phyloP scores from a whole-genome alignment of 306 rosid species.

The Urtica urens region DNA sequence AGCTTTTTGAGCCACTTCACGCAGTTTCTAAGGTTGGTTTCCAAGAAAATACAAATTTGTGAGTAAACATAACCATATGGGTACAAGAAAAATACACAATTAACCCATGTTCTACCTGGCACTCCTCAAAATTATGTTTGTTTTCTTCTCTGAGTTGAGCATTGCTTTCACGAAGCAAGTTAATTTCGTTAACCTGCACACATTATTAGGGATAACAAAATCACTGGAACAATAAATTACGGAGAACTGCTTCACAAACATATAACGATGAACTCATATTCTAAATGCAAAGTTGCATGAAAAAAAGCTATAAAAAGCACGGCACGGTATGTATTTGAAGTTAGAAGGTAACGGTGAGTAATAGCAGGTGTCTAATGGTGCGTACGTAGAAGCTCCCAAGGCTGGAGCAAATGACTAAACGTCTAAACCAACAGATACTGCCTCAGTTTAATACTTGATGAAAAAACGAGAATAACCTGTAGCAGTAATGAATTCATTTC shows the following conservation, averaged over 20 bases:
- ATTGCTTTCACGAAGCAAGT: constrained; percentile 95
- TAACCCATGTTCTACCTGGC: constrained; percentile 44
- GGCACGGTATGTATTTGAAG: no score
- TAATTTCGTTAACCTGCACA: constrained; percentile 76
- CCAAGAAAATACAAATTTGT: not conserved
- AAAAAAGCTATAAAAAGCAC: not conserved
- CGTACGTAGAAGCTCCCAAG: not conserved
- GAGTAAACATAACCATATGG: constrained; percentile 1
- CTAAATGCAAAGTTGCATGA: not conserved
- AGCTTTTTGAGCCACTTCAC: constrained; percentile 51
- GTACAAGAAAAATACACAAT: not conserved
- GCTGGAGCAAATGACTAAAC: no score
- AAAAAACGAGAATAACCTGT: constrained; percentile 42
- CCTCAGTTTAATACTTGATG: not conserved
- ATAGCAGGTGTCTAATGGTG: no score
- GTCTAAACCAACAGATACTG: not conserved
- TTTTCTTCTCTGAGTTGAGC: constrained; percentile 96
- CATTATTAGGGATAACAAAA: no score
- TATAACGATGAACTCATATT: no score
- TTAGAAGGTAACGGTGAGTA: no score
- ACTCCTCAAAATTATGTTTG: constrained; percentile 92
- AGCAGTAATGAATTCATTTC: constrained; percentile 85
- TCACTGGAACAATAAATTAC: no score
- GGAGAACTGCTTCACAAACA: no score
- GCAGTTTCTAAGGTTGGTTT: constrained; percentile 57